Evolutionary conservation across 2,329 filamentous ascomycete species (phyloP).

Genomic region (Fusarium palustre): DNA sequence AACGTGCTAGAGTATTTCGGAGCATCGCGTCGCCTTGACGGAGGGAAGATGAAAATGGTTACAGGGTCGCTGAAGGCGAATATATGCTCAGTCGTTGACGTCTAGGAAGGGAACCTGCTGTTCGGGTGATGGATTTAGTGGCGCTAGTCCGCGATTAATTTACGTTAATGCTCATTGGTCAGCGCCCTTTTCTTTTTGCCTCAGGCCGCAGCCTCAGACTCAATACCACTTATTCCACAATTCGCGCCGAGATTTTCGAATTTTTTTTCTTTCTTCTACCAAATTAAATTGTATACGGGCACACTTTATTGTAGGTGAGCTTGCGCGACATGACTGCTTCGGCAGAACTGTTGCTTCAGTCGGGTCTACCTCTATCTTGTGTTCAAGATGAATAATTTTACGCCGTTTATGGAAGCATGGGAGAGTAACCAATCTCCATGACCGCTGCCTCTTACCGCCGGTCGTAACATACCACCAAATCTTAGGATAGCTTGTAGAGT

Average conservation of each 20-base stretch:
- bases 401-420: conserved; percentile 79
- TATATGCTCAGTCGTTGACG: conserved; percentile 57
- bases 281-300: conserved; percentile 72
- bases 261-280: conserved; percentile 53
- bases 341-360: conserved; percentile 59
- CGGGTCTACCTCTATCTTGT: conserved; percentile 80
- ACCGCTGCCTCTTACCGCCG: conserved; percentile 78
- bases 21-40: conserved; percentile 75
- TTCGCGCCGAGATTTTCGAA: conserved; percentile 37
- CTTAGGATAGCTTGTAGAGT: conserved; percentile 26
- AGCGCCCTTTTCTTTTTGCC: conserved; percentile 47
- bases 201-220: conserved; percentile 50
- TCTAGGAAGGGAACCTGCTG: conserved; percentile 54
- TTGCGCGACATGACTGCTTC: conserved; percentile 61
- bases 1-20: conserved; percentile 75
- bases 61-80: conserved; percentile 51
- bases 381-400: conserved; percentile 69
- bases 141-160: conserved; percentile 60
- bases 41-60: conserved; percentile 56
- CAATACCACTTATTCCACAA: conserved; percentile 30
- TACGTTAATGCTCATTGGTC: conserved; percentile 58
- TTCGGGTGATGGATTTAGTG: conserved; percentile 55
- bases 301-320: conserved; percentile 79
- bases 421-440: conserved; percentile 69
- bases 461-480: conserved; percentile 69